Percentiles rank a stretch among this genome's conserved stretches.
These are phyloP conservation scores for Sugiyamaella castrensis DNA, from an alignment of 1,139 yeast genomes.

Conservation along the genomic window DNA sequence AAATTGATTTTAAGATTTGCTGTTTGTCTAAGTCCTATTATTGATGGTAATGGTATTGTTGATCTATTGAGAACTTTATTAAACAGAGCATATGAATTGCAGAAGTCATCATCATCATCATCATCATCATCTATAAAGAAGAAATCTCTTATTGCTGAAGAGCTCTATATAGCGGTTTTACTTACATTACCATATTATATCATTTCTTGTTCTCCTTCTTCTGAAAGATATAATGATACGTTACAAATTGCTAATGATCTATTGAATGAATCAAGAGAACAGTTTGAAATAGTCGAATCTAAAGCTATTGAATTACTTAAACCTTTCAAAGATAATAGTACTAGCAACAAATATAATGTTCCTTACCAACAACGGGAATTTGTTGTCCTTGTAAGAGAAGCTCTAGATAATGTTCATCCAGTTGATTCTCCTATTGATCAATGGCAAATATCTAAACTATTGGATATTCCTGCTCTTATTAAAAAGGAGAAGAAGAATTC, in stretches of 20 bases:
- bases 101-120: constrained; percentile 32
- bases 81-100: constrained; percentile 55
- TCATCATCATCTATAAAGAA: constrained; percentile 4
- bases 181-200: constrained; percentile 66
- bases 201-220: constrained; percentile 17
- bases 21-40: constrained; percentile 60
- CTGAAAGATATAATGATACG: constrained; percentile 1
- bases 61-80: constrained; percentile 56
- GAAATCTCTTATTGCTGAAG: constrained; percentile 55
- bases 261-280: constrained; percentile 20
- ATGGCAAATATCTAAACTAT: constrained; percentile 24
- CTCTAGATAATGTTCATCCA: constrained; percentile 32
- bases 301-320: constrained; percentile 33
- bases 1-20: constrained; percentile 71
- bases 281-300: constrained; percentile 20
- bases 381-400: constrained; percentile 52
- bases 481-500: background rate
- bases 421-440: constrained; percentile 17
- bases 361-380: constrained; percentile 59
- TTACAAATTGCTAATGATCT: constrained; percentile 12
- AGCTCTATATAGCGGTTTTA: constrained; percentile 60
- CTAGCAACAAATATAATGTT: constrained; percentile 20
- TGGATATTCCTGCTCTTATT: constrained; percentile 21
- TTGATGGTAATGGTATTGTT: constrained; percentile 50
- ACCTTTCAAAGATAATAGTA: constrained; percentile 43